A percentile compares a stretch with the other conserved stretches of the same genome.
These are phyloP conservation scores for Volvox reticuliferus DNA, from an alignment of 139 green algal species.

Conservation along the genomic window DNA sequence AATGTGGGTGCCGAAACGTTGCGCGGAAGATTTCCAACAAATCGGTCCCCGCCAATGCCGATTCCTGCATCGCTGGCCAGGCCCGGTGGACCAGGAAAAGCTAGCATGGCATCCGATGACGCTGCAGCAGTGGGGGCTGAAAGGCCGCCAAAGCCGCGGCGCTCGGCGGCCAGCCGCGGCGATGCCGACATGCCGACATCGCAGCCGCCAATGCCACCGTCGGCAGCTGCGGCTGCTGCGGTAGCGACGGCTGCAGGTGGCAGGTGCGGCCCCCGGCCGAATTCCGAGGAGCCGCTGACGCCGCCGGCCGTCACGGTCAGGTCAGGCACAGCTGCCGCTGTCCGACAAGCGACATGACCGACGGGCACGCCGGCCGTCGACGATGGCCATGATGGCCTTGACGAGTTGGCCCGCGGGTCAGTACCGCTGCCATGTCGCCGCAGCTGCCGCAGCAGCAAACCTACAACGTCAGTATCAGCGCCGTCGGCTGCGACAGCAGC, in stretches of 20 bases:
- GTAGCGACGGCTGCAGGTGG: not conserved
- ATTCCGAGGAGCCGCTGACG: not conserved
- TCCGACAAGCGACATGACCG: not conserved
- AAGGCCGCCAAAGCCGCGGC: too few relatives aligned
- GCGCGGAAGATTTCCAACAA: not conserved
- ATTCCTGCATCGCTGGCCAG: too few relatives aligned
- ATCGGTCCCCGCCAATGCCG: too few relatives aligned
- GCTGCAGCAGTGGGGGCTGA: too few relatives aligned
- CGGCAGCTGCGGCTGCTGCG: not conserved
- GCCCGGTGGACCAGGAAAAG: not conserved
- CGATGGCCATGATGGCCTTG: not conserved
- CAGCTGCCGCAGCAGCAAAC: not conserved
- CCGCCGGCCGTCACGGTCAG: not conserved
- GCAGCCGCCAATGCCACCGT: not conserved
- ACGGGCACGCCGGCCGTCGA: not conserved
- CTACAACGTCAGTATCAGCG: not conserved
- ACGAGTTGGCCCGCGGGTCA: not conserved
- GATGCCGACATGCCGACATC: not conserved
- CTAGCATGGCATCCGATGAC: not conserved
- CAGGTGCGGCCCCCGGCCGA: not conserved
- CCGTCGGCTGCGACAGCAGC: not conserved
- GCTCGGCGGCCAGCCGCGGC: too few relatives aligned
- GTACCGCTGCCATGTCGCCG: not conserved
- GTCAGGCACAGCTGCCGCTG: too few relatives aligned
- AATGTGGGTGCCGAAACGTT: conserved; percentile 20